phyloP scores from a whole-genome alignment of 371 early-diverging fungal genomes.

The Mortierella sp. region DNA sequence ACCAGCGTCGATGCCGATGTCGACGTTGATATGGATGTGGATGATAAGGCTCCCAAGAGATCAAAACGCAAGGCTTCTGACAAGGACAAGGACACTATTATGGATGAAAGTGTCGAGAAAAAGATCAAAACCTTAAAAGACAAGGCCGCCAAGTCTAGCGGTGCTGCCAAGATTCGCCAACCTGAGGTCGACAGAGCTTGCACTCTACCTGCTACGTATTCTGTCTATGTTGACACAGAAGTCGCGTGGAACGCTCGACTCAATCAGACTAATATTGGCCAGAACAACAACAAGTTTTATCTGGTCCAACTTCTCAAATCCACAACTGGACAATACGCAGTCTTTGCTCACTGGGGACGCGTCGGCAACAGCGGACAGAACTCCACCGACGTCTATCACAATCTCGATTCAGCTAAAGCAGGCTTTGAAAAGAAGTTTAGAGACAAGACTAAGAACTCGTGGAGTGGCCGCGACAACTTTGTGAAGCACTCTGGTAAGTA shows the following conservation, averaged over 20 bases:
- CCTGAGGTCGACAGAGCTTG: constrained; percentile 57
- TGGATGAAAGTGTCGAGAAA: constrained; percentile 29
- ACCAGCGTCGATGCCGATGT: constrained; percentile 7
- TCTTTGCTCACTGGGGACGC: constrained; percentile 68
- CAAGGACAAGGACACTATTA: constrained; percentile 14
- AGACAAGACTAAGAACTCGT: constrained; percentile 71
- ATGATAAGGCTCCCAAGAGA: neutral
- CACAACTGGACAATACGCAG: constrained; percentile 16
- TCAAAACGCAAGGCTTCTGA: constrained; percentile 41
- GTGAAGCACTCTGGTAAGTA: constrained; percentile 58
- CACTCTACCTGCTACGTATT: constrained; percentile 3
- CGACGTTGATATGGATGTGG: neutral
- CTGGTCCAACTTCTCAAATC: constrained; percentile 67
- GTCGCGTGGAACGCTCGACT: constrained; percentile 67
- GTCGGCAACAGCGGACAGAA: constrained; percentile 67
- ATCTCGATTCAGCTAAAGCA: constrained; percentile 47
- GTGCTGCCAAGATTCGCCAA: constrained; percentile 52
- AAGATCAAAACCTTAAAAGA: constrained; percentile 44
- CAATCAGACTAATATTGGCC: constrained; percentile 73
- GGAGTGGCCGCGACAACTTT: constrained; percentile 68
- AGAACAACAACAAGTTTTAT: constrained; percentile 79
- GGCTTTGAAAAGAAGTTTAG: constrained; percentile 65
- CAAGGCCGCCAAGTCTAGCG: constrained; percentile 38
- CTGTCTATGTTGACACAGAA: constrained; percentile 58
- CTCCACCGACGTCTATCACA: constrained; percentile 1